phyloP scores from a whole-genome alignment of 108 stramenopile species.

The Schizochytrium sp. region DNA sequence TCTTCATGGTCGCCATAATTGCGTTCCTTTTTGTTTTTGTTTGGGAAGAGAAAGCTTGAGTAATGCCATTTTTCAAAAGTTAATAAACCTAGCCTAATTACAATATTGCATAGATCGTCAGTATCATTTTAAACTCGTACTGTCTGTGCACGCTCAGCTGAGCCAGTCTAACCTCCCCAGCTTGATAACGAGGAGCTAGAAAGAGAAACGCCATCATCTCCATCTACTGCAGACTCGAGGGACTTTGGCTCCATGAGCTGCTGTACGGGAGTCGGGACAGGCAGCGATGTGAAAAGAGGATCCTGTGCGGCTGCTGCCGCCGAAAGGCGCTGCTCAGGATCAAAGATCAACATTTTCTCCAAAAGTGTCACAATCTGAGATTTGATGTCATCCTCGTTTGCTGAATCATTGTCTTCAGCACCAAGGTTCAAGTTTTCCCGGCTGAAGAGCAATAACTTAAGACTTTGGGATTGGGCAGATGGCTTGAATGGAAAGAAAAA shows the following conservation, averaged over 20 bases:
- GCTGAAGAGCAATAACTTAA: not conserved
- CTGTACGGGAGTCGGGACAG: not conserved
- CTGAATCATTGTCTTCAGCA: not conserved
- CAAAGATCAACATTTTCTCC: not conserved
- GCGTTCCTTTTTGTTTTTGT: too few relatives aligned
- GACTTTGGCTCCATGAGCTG: not conserved
- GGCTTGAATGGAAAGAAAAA: constrained; percentile 10
- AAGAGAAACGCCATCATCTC: not conserved
- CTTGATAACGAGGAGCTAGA: constrained; percentile 22
- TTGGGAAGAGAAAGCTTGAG: too few relatives aligned
- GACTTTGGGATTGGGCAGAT: not conserved
- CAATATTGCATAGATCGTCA: too few relatives aligned
- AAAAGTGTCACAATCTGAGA: not conserved
- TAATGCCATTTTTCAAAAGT: too few relatives aligned
- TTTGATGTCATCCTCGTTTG: not conserved
- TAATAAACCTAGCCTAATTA: too few relatives aligned
- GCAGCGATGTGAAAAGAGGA: not conserved
- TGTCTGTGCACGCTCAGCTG: not conserved
- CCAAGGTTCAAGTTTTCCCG: not conserved
- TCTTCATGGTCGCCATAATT: too few relatives aligned
- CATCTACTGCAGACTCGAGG: not conserved
- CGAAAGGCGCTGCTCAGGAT: not conserved
- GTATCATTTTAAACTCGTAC: too few relatives aligned
- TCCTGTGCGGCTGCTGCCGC: not conserved
- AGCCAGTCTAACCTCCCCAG: not conserved